phyloP scores from a whole-genome alignment of 1,284 basidiomycete genomes.

The Cryptococcus sp. region DNA sequence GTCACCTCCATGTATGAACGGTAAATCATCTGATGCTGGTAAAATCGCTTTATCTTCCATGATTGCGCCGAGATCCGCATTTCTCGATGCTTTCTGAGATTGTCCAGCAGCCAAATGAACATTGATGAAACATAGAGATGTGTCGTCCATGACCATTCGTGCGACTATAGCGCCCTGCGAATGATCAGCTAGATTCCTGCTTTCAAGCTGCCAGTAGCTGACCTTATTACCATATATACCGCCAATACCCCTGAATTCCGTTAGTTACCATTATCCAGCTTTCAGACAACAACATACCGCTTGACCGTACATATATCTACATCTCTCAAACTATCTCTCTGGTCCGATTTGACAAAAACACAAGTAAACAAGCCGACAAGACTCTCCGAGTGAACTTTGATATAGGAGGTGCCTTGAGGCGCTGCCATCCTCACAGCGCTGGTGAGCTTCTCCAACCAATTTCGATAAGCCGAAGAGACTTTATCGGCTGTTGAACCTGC shows the following conservation, averaged over 20 bases:
- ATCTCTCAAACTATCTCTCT: slow-evolving; percentile 59
- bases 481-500: slow-evolving; percentile 50
- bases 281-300: slow-evolving; percentile 32
- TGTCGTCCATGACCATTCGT: slow-evolving; percentile 84
- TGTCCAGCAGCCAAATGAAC: slow-evolving; percentile 95
- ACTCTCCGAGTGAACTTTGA: slow-evolving; percentile 77
- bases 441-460: slow-evolving; percentile 79
- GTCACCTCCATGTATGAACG: slow-evolving; percentile 84
- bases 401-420: slow-evolving; percentile 65
- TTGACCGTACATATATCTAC: slow-evolving; percentile 75
- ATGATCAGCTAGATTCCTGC: background rate
- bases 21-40: slow-evolving; percentile 55
- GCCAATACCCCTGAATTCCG: slow-evolving; percentile 65
- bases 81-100: slow-evolving; percentile 71
- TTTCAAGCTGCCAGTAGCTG: background rate
- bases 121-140: slow-evolving; percentile 90
- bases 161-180: slow-evolving; percentile 80
- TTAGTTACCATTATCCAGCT: background rate
- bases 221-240: slow-evolving; percentile 95
- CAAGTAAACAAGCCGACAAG: slow-evolving; percentile 86
- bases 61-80: slow-evolving; percentile 78
- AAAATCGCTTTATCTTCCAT: slow-evolving; percentile 75
- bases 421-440: slow-evolving; percentile 65
- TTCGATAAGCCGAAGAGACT: slow-evolving; percentile 75
- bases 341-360: slow-evolving; percentile 61